Evolutionary conservation across 306 rosid genomes (phyloP), one percentile per base, ranked within the genome.

Genomic region (Acacia melanoxylon): DNA sequence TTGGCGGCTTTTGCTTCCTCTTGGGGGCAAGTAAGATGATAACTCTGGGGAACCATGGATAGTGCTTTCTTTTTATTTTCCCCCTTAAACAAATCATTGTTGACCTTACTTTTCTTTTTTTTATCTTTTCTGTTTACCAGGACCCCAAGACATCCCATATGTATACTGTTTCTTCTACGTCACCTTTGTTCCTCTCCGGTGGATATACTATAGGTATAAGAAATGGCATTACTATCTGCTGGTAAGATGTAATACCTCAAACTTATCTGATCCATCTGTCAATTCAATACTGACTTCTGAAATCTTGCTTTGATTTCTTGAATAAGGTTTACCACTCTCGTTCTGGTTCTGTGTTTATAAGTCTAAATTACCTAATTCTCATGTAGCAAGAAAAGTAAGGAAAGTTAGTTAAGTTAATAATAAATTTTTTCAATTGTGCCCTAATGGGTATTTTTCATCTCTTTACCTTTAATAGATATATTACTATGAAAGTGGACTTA

Each of bases 191-290:
- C 98, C 98, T 82, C 97, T 95, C 62, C 89, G 98, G 68, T 95
- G 98, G 98, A 93, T 93, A 86, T 93, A 90, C 90, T 95, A 95
- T 84, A 91, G 94, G 86, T 93, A 87, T 88, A 93, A 90, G 92
- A 95, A 95, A 87, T 95, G 97, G 98, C 98, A 95, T 85, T 95
- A 95, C 84, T 95, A 95, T 81, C 94, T 95, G 48, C 85, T 95
- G 95, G 98, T 93, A 86, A 88, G 93, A 80, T 51, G 74, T 74
- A 31, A 78, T 67, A 69, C 81, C 46, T 56, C 45, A 5, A 31
- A 40, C 72, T 81, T 56, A 59, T 22, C 20, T 61, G 62, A 41
- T 42, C 40, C 35, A 14, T 29, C 2, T 41, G 19, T 78, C 35
- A 61, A 42, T 41, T 74, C 24, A n/a, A 29, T 74, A 68, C 24